Base-by-base conservation (phyloP, 2,329 filamentous ascomycete species). In the Bipolaris victoriae region DNA sequence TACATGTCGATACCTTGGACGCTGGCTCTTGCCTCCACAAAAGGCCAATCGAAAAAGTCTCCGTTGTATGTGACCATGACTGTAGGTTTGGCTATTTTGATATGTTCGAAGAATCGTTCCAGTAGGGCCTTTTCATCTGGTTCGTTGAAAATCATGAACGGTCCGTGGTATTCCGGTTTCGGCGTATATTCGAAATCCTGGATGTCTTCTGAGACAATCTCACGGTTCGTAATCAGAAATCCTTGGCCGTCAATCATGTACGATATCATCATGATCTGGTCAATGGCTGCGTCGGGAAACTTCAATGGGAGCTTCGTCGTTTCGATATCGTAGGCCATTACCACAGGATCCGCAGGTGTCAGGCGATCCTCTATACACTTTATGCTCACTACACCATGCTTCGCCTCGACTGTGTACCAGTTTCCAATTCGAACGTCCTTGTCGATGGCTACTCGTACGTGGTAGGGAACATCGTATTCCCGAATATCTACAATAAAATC, bases 41-140 rank as follows among this genome's bases (percentile, higher is more conserved):
- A 99, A 0, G 95, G 94, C 95, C 95, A 99, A 88, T 99, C 95
- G 88, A 99, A 99, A 76, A 99, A 99, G 81, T 99, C 95, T 80
- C 95, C 95, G 91, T 99, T 99, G 84, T 99, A 99, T n/a, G 95
- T 99, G 35, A 96, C 94, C 75, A 99, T 99, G 55, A 99, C 94
- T 0, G 93, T 98, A 0, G 95, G 95, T 58, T 90, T 87, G 0
- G 92, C 92, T 75, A 97, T 92, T 71, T 99, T 98, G 77, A 99
- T 90, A 76, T 97, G 95, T 39, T 91, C 83, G 71, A 99, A 98
- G 79, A 99, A 99, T 15, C 95, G 84, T 72, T 98, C 94, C 20
- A 99, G 82, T 2, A 96, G 75, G 0, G 84, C 86, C 76, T 95
- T 95, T 77, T 99, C 95, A 70, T 98, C 89, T 1, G 92, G 90